These are phyloP conservation scores for Talaromyces amestolkiae DNA, from an alignment of 2,329 filamentous ascomycete species.

Conservation along the genomic window DNA sequence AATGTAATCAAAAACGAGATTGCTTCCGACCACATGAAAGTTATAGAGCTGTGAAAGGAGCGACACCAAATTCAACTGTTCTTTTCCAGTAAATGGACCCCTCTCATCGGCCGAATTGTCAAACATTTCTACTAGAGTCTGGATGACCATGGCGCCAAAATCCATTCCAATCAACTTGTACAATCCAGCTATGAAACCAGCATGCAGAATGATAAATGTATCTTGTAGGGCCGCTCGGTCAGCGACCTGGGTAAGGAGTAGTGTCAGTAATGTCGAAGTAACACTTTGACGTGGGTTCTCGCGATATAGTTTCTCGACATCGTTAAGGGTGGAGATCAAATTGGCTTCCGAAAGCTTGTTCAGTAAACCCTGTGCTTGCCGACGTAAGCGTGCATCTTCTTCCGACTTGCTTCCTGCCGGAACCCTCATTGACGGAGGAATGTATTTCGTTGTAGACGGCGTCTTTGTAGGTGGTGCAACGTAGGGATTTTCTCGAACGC, in stretches of 20 bases:
- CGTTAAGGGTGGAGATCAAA: slow-evolving; percentile 75
- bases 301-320: slow-evolving; percentile 79
- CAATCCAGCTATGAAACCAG: slow-evolving; percentile 81
- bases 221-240: slow-evolving; percentile 77
- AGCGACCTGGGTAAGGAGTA: slow-evolving; percentile 74
- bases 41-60: slow-evolving; percentile 86
- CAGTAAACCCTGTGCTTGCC: slow-evolving; percentile 81
- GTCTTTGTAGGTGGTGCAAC: slow-evolving; percentile 62
- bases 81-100: slow-evolving; percentile 52
- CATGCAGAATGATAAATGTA: slow-evolving; percentile 85
- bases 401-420: slow-evolving; percentile 62
- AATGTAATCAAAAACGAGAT: slow-evolving; percentile 87
- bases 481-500: slow-evolving; percentile 79
- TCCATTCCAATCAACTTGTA: slow-evolving; percentile 86
- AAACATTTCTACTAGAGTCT: slow-evolving; percentile 73
- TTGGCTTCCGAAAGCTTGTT: slow-evolving; percentile 93
- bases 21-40: slow-evolving; percentile 80
- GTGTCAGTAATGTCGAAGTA: slow-evolving; percentile 73
- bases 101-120: slow-evolving; percentile 59
- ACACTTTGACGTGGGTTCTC: slow-evolving; percentile 84
- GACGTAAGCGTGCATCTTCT: slow-evolving; percentile 64
- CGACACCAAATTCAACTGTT: slow-evolving; percentile 73
- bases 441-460: slow-evolving; percentile 63
- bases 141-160: slow-evolving; percentile 82
- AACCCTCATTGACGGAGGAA: slow-evolving; percentile 79